A percentile compares a stretch with the other conserved stretches of the same genome.
Conservation (phyloP, 305 asterid genomes). For the Fraxinus sp. region DNA sequence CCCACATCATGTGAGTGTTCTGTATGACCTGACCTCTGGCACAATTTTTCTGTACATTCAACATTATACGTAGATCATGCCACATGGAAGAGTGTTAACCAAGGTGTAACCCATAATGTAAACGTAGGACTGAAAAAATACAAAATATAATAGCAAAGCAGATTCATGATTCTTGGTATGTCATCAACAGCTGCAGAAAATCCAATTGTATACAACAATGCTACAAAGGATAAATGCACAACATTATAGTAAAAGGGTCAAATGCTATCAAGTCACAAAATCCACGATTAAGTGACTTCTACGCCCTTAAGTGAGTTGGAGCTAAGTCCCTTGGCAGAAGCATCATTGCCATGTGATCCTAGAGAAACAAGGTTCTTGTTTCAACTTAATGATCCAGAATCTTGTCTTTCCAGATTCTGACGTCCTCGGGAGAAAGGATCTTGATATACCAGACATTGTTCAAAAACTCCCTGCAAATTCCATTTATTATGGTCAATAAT, state of each 20-base stretch:
- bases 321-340: conserved; percentile 7
- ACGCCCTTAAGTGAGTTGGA: not conserved
- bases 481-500: not conserved
- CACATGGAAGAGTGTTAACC: no score
- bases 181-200: not conserved
- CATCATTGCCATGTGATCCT: conserved; percentile 33
- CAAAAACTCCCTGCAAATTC: conserved; percentile 68
- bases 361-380: conserved; percentile 34
- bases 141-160: not conserved
- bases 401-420: conserved; percentile 75
- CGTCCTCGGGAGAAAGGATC: conserved; percentile 91
- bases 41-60: no score
- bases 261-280: not conserved
- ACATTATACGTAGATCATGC: no score
- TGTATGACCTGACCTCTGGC: no score
- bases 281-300: not conserved
- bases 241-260: not conserved
- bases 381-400: conserved; percentile 49
- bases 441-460: conserved; percentile 93
- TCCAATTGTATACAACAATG: not conserved
- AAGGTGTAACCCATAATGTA: no score
- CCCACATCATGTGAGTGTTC: no score
- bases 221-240: not conserved
- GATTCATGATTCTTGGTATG: not conserved
- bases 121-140: no score